Percentiles rank a stretch among this genome's conserved stretches.
Evolutionary conservation across 2,329 filamentous ascomycete species (phyloP).

Genomic region (Neodidymelliopsis sp.): DNA sequence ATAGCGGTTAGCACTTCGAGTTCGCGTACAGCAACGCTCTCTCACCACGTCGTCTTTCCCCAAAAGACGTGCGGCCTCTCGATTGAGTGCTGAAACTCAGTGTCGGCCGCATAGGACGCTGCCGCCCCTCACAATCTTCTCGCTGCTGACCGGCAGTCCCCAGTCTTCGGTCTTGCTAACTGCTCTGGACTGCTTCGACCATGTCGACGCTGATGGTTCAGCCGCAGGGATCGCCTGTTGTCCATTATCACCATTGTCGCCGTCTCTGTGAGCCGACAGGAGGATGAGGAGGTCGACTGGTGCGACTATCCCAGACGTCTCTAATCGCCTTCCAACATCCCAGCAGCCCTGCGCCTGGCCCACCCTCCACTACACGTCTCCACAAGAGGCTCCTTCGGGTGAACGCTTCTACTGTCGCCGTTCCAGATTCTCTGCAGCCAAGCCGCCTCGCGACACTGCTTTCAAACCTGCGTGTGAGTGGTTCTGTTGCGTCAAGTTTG

Average conservation of each 20-base stretch:
- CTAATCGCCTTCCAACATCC: slow-evolving; percentile 40
- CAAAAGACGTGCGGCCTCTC: slow-evolving; percentile 32
- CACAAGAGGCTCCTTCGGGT: slow-evolving; percentile 45
- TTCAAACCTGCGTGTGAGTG: slow-evolving; percentile 48
- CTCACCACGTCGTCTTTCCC: slow-evolving; percentile 26
- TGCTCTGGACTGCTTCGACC: slow-evolving; percentile 24
- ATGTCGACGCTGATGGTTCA: slow-evolving; percentile 35
- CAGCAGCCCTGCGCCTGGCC: slow-evolving; percentile 45
- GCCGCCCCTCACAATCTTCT: slow-evolving; percentile 15
- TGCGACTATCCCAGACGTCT: slow-evolving; percentile 33
- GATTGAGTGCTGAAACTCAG: slow-evolving; percentile 36
- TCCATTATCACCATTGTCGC: slow-evolving; percentile 30
- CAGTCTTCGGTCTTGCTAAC: slow-evolving; percentile 22
- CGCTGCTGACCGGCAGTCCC: slow-evolving; percentile 30
- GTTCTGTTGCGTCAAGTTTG: slow-evolving; percentile 48
- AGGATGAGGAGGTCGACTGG: slow-evolving; percentile 27
- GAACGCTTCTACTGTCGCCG: slow-evolving; percentile 49
- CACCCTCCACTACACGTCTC: slow-evolving; percentile 41
- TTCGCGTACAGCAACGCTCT: slow-evolving; percentile 21
- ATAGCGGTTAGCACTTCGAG: slow-evolving; percentile 23
- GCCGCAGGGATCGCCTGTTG: slow-evolving; percentile 43
- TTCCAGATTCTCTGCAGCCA: slow-evolving; percentile 53
- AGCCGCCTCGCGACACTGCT: slow-evolving; percentile 49
- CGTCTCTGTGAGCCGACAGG: slow-evolving; percentile 30
- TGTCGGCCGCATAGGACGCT: slow-evolving; percentile 36